phyloP scores from a whole-genome alignment of 768 basidiomycete genomes.

The Cyathus striatus region DNA sequence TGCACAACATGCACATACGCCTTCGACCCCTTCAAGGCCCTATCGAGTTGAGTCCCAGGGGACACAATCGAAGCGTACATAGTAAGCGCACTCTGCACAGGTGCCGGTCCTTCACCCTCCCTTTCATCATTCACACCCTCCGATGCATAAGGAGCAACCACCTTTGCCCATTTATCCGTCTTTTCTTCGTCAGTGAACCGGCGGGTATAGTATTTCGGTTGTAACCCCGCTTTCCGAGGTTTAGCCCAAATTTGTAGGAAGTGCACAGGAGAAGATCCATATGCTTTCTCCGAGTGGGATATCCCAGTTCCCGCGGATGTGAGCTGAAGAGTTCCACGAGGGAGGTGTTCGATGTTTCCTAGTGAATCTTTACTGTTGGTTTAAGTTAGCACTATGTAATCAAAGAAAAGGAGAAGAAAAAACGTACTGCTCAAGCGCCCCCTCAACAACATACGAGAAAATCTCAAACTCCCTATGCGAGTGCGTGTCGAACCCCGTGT shows the following conservation, averaged over 20 bases:
- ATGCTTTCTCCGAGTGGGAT: conserved; percentile 61
- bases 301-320: conserved; percentile 93
- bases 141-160: conserved; percentile 71
- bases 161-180: conserved; percentile 57
- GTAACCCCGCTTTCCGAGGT: conserved; percentile 38
- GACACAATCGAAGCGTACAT: conserved; percentile 76
- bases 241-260: conserved; percentile 54
- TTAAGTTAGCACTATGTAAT: not conserved
- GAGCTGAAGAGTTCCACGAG: conserved; percentile 86
- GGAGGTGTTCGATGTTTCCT: conserved; percentile 86
- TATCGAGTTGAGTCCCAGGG: conserved; percentile 44
- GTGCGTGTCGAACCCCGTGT: conserved; percentile 85
- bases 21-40: conserved; percentile 49
- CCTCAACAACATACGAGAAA: conserved; percentile 86
- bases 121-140: conserved; percentile 56
- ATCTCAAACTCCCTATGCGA: conserved; percentile 86
- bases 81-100: conserved; percentile 63
- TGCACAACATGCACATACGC: conserved; percentile 87
- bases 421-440: conserved; percentile 76
- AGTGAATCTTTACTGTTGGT: conserved; percentile 86
- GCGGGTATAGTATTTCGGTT: conserved; percentile 83
- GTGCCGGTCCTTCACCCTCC: conserved; percentile 75
- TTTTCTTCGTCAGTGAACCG: conserved; percentile 84
- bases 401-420: not conserved
- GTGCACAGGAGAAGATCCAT: conserved; percentile 39